Evolutionary conservation across 176 grass and related monocot genomes (phyloP).

Genomic region (Microstegium vimineum): DNA sequence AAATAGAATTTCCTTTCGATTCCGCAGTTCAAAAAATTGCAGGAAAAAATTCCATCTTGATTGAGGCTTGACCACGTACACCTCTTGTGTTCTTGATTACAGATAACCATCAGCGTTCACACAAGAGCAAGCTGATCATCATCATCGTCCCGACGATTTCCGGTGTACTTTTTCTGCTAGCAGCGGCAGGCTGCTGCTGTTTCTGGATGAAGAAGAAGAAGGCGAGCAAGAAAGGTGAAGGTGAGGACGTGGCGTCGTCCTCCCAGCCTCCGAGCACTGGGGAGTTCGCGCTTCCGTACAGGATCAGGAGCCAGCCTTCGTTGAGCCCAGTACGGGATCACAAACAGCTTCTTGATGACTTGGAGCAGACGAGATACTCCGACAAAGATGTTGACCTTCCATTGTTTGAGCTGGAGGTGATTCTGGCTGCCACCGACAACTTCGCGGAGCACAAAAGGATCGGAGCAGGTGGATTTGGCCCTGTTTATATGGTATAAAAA

Average conservation of each 20-base stretch:
- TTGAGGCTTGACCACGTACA: background rate
- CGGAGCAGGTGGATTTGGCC: constrained; percentile 54
- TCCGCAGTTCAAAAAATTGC: background rate
- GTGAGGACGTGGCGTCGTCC: background rate
- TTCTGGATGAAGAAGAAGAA: constrained; percentile 12
- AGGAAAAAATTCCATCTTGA: background rate
- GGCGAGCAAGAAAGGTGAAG: background rate
- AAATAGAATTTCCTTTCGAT: background rate
- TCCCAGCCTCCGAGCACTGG: background rate
- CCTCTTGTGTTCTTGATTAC: background rate
- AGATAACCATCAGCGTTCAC: background rate
- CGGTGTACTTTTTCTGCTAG: constrained; percentile 3
- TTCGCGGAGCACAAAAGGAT: constrained; percentile 33
- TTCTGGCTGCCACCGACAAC: constrained; percentile 23
- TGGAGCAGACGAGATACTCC: background rate
- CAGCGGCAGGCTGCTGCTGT: background rate
- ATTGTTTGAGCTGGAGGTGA: constrained; percentile 18
- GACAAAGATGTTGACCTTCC: constrained; percentile 37
- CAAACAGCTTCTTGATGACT: background rate
- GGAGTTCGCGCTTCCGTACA: background rate
- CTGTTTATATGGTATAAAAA: constrained; percentile 48
- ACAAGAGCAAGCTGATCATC: constrained; percentile 18
- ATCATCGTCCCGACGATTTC: background rate
- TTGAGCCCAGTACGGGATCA: background rate
- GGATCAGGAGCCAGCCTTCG: background rate